Conservation (phyloP, 2,329 filamentous ascomycete genomes). For the Penicillium sp. region DNA sequence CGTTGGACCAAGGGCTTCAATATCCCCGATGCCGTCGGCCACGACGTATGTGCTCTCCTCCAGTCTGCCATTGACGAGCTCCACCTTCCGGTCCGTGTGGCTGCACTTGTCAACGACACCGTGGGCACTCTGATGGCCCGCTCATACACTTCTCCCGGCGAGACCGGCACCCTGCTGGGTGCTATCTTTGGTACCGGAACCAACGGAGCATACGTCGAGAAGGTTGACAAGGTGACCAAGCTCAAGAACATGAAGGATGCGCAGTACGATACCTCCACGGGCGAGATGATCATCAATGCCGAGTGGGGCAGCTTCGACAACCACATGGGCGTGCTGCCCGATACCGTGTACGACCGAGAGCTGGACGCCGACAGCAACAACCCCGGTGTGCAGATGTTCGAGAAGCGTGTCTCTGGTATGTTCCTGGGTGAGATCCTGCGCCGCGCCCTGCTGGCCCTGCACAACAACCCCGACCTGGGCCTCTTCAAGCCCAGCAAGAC, state of each 20-base stretch:
- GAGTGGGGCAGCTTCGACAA: constrained; percentile 99
- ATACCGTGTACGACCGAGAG: constrained; percentile 76
- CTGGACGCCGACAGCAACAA: constrained; percentile 83
- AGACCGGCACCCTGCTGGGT: constrained; percentile 83
- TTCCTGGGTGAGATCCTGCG: constrained; percentile 94
- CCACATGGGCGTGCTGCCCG: constrained; percentile 81
- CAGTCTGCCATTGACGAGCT: constrained; percentile 88
- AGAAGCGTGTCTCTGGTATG: constrained; percentile 98
- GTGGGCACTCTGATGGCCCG: constrained; percentile 97
- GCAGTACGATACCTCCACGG: constrained; percentile 73
- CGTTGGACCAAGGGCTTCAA: constrained; percentile 99
- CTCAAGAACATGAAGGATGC: constrained; percentile 56
- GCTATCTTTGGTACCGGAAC: constrained; percentile 98
- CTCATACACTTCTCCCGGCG: constrained; percentile 88
- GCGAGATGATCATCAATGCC: constrained; percentile 96
- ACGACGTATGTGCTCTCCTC: constrained; percentile 89
- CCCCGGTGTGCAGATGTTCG: constrained; percentile 96
- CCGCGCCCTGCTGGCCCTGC: constrained; percentile 70
- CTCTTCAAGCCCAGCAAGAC: constrained; percentile 78
- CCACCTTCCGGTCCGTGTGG: constrained; percentile 86
- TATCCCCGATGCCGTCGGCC: constrained; percentile 88
- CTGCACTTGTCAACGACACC: constrained; percentile 94
- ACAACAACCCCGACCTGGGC: constrained; percentile 65
- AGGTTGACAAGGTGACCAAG: constrained; percentile 82
- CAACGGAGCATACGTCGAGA: constrained; percentile 97